Evolutionary conservation across 495 filamentous ascomycete species (phyloP), one percentile per base, ranked within the genome.

Genomic region (Penicillium psychrofluorescens): DNA sequence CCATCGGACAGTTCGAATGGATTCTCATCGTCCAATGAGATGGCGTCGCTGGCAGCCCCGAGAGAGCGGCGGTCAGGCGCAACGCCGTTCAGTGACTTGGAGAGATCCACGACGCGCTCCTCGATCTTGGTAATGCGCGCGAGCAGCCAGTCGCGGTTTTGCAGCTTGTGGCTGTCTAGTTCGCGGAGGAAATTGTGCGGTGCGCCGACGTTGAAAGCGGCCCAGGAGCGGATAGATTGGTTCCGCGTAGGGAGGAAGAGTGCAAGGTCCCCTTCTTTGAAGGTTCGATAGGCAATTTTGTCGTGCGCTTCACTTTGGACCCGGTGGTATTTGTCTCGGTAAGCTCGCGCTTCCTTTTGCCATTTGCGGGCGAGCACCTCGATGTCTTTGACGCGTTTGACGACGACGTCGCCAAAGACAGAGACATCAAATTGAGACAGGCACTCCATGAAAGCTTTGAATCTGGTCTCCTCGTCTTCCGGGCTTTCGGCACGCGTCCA

Each of bases 181-280:
- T 99, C 92, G 29, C 88, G 84, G 0, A 99, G 71, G 69, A 99
- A 99, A 67, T 89, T 96, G 62, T 99, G 92, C 11, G 92, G 92
- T 40, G 88, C 91, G 1, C 89, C 89, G 37, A 97, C 83, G 56
- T 99, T 99, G 71, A 99, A 99, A 4, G 94, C 92, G 5, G 92
- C 92, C 92, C 92, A 99, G 4, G 92, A 90, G 8, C 92, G 83
- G 6, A 89, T 92, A 16, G 84, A 84, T 59, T 95, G 90, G 50
- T 97, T 96, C 15, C 90, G 74, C 0, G 92, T 99, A 0, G 92
- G 92, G 10, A 97, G 73, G 71, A 99, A 99, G 8, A 99, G 74
- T 15, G 91, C 94, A 11, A 99, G 77, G 56, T 99, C 92, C 11
- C 91, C 91, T 62, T 95, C 88, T 58, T 95, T 97, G 74, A 98